Conservation (phyloP, 306 rosid genomes). For the Alnus glutinosa region DNA sequence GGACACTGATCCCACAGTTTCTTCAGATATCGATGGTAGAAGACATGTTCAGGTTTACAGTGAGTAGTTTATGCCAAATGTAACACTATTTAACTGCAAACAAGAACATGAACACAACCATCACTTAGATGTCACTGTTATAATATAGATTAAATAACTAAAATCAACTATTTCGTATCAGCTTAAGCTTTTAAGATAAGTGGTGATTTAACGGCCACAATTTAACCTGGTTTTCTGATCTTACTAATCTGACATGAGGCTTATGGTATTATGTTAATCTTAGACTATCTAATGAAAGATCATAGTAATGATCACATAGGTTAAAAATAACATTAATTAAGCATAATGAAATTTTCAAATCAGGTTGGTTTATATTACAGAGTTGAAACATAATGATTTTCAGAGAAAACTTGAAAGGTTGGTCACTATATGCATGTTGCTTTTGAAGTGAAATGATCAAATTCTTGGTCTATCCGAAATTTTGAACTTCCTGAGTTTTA, state of each 20-base stretch:
- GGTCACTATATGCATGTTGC: neutral
- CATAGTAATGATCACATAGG: neutral
- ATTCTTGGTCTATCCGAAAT: neutral
- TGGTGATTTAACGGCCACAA: neutral
- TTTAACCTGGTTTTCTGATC: neutral
- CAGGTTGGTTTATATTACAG: neutral
- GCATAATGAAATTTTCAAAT: neutral
- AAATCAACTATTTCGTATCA: no score
- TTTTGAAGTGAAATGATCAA: neutral
- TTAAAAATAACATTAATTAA: no score
- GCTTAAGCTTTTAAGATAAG: no score
- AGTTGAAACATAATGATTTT: neutral
- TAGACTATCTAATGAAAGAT: neutral
- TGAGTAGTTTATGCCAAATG: slow-evolving; percentile 41
- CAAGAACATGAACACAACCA: neutral
- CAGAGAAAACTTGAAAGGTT: neutral
- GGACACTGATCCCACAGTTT: slow-evolving; percentile 54
- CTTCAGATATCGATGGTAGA: slow-evolving; percentile 55
- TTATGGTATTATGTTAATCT: neutral
- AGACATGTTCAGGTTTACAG: slow-evolving; percentile 65
- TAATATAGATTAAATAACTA: no score
- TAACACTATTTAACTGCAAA: neutral
- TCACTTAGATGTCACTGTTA: neutral
- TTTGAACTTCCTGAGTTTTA: neutral
- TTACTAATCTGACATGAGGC: neutral